Conservation (phyloP, 805 yeast species). For the Pichia heedii region DNA sequence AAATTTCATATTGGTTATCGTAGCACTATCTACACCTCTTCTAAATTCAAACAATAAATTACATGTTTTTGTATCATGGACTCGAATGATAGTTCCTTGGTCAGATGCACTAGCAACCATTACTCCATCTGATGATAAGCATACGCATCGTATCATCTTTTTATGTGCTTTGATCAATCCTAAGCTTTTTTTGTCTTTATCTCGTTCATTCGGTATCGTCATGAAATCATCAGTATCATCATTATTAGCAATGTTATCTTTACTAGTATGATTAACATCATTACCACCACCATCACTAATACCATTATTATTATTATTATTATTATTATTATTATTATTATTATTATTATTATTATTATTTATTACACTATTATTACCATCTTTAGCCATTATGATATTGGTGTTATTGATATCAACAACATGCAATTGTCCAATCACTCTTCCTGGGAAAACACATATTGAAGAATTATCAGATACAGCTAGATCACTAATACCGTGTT, state of each 20-base stretch:
- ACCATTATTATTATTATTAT: slow-evolving; percentile 24
- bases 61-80: slow-evolving; percentile 62
- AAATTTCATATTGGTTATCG: slow-evolving; percentile 73
- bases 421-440: slow-evolving; percentile 70
- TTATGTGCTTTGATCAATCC: slow-evolving; percentile 74
- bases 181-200: slow-evolving; percentile 53
- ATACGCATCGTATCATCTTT: slow-evolving; percentile 51
- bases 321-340: not conserved
- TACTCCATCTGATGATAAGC: slow-evolving; percentile 54
- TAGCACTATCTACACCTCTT: slow-evolving; percentile 82
- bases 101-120: slow-evolving; percentile 75
- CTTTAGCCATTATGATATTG: slow-evolving; percentile 24
- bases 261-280: too few species aligned
- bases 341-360: not conserved
- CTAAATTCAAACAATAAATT: slow-evolving; percentile 74
- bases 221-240: too few species aligned
- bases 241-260: too few species aligned
- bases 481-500: slow-evolving; percentile 51
- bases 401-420: slow-evolving; percentile 55
- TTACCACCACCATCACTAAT: too few species aligned
- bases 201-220: slow-evolving; percentile 18
- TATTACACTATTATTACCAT: not conserved
- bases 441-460: slow-evolving; percentile 69
- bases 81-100: slow-evolving; percentile 71
- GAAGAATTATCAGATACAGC: slow-evolving; percentile 19